These are phyloP conservation scores for Wickerhamiella lipophila DNA, from an alignment of 805 yeast genomes.

Conservation along the genomic window DNA sequence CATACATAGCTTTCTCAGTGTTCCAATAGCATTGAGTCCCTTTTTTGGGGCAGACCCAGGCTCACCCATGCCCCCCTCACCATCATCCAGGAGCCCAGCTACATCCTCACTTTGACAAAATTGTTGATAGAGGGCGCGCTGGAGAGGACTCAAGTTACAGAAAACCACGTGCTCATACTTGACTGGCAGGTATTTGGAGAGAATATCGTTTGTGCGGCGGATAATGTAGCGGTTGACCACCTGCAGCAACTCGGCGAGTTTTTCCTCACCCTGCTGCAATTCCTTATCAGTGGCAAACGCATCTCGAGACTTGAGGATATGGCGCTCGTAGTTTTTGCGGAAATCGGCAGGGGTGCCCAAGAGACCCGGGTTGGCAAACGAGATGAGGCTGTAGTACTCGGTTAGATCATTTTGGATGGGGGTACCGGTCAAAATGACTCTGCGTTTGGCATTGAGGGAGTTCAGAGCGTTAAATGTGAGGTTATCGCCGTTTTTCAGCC, in stretches of 20 bases:
- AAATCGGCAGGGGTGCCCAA: slow-evolving; percentile 77
- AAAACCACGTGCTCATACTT: slow-evolving; percentile 96
- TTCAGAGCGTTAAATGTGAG: slow-evolving; percentile 78
- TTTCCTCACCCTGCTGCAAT: slow-evolving; percentile 51
- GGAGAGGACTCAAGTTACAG: slow-evolving; percentile 70
- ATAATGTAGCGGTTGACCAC: slow-evolving; percentile 83
- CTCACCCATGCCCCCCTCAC: slow-evolving; percentile 6
- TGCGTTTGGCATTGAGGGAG: slow-evolving; percentile 68
- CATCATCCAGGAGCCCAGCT: slow-evolving; percentile 41
- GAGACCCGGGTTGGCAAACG: slow-evolving; percentile 89
- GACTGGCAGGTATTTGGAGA: slow-evolving; percentile 87
- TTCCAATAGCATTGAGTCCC: slow-evolving; percentile 58
- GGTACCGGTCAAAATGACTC: slow-evolving; percentile 90
- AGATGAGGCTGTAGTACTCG: slow-evolving; percentile 80
- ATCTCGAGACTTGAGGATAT: slow-evolving; percentile 76
- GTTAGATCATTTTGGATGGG: slow-evolving; percentile 93
- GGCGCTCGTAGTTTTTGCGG: slow-evolving; percentile 68
- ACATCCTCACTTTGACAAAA: slow-evolving; percentile 73
- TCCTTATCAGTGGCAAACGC: slow-evolving; percentile 78
- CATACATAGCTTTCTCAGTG: slow-evolving; percentile 79
- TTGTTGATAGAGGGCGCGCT: slow-evolving; percentile 53
- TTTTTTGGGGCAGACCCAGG: background rate
- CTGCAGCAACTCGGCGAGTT: slow-evolving; percentile 54
- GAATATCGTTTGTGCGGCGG: slow-evolving; percentile 86
- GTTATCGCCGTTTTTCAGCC: slow-evolving; percentile 80